A percentile compares a stretch with the other conserved stretches of the same genome.
phyloP scores from a whole-genome alignment of 768 basidiomycete genomes.

The Candolleomyces efflorescens region DNA sequence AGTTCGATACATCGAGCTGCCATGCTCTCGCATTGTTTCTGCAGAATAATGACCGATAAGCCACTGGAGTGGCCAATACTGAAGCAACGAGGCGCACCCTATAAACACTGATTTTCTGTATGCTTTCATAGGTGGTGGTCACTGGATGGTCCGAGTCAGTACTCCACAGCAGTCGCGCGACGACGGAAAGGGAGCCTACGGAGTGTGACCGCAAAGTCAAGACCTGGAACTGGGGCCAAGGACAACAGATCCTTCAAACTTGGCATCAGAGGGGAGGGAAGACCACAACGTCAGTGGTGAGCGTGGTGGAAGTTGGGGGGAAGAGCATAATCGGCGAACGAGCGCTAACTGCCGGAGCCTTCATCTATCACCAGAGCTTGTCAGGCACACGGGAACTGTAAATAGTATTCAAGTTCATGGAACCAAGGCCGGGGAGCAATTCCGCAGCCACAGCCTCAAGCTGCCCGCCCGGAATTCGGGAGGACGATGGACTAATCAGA shows the following conservation, averaged over 20 bases:
- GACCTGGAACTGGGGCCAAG: constrained; percentile 24
- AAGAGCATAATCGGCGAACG: constrained; percentile 9
- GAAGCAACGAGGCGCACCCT: constrained; percentile 19
- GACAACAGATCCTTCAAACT: constrained; percentile 19
- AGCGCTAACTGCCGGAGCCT: neutral
- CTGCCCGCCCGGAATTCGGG: neutral
- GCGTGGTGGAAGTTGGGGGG: constrained; percentile 5
- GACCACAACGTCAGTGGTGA: neutral
- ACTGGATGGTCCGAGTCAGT: constrained; percentile 18
- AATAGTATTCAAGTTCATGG: neutral
- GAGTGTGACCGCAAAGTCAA: constrained; percentile 21
- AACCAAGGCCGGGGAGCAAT: neutral
- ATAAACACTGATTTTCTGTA: constrained; percentile 37
- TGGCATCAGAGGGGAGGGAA: constrained; percentile 13
- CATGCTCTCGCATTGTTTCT: constrained; percentile 36
- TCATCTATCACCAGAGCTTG: neutral
- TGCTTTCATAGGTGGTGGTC: constrained; percentile 20
- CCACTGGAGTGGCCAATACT: neutral
- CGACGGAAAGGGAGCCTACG: constrained; percentile 15
- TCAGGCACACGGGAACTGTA: neutral
- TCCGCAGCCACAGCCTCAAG: neutral
- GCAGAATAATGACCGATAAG: neutral
- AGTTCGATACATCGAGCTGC: constrained; percentile 26
- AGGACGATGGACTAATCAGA: neutral
- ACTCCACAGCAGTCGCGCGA: neutral